A percentile compares a stretch with the other conserved stretches of the same genome.
phyloP scores from a whole-genome alignment of 2,329 filamentous ascomycete genomes.

The Daldinia eschscholtzii region DNA sequence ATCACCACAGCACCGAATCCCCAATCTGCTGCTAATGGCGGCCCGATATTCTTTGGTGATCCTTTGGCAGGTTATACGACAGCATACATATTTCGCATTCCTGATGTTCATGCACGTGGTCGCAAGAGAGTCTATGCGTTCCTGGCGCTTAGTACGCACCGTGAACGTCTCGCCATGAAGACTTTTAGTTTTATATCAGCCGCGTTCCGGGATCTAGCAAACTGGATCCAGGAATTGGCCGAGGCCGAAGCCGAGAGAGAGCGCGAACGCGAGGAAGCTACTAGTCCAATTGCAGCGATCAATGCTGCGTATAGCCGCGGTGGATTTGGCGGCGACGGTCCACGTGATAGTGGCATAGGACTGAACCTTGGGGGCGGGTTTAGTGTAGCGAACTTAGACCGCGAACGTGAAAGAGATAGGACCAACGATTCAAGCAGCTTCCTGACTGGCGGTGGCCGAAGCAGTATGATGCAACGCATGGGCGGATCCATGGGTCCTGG shows the following conservation, averaged over 20 bases:
- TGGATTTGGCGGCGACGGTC: slow-evolving; percentile 55
- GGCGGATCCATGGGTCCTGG: slow-evolving; percentile 66
- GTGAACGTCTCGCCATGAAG: slow-evolving; percentile 74
- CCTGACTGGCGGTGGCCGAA: slow-evolving; percentile 64
- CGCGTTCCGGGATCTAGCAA: slow-evolving; percentile 73
- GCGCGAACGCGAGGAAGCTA: slow-evolving; percentile 58
- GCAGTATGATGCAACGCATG: slow-evolving; percentile 69
- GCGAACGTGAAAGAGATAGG: slow-evolving; percentile 49
- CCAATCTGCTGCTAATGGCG: slow-evolving; percentile 67
- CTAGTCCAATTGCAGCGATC: slow-evolving; percentile 56
- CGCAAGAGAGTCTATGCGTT: slow-evolving; percentile 78
- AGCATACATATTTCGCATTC: slow-evolving; percentile 77
- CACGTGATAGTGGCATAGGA: slow-evolving; percentile 49
- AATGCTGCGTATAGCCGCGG: slow-evolving; percentile 59
- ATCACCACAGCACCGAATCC: slow-evolving; percentile 66
- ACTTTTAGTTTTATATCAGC: slow-evolving; percentile 72
- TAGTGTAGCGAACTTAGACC: slow-evolving; percentile 47
- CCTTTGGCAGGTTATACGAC: slow-evolving; percentile 75
- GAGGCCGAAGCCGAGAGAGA: slow-evolving; percentile 72
- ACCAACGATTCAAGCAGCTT: slow-evolving; percentile 66
- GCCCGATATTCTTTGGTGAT: slow-evolving; percentile 77
- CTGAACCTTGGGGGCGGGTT: slow-evolving; percentile 48
- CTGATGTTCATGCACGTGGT: slow-evolving; percentile 75
- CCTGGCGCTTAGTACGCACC: slow-evolving; percentile 73
- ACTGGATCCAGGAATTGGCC: slow-evolving; percentile 74